Evolutionary conservation across 768 basidiomycete genomes (phyloP).

Genomic region (Dioszegia hungarica): DNA sequence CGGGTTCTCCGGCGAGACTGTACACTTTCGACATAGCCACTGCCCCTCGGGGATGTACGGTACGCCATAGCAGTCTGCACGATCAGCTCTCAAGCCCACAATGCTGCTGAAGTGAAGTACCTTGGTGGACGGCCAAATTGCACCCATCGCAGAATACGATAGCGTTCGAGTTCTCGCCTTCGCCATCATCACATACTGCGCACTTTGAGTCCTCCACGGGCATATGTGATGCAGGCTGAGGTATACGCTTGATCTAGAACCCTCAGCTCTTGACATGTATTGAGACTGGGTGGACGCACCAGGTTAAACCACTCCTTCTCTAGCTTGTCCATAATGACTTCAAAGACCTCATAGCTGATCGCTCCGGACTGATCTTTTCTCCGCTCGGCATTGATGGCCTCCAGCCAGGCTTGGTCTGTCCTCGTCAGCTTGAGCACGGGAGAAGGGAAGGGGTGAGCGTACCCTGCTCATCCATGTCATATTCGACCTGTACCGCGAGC

Average conservation of each 20-base stretch:
- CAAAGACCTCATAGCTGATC: slow-evolving; percentile 80
- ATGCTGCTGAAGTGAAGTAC: slow-evolving; percentile 50
- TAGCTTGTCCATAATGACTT: slow-evolving; percentile 92
- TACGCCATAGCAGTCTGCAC: slow-evolving; percentile 90
- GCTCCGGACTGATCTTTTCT: slow-evolving; percentile 63
- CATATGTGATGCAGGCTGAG: slow-evolving; percentile 77
- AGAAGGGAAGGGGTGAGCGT: slow-evolving; percentile 11
- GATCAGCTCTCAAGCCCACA: background rate
- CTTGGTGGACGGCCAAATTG: slow-evolving; percentile 98
- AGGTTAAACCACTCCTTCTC: slow-evolving; percentile 99
- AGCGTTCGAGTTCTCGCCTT: slow-evolving; percentile 97
- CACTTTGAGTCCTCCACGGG: slow-evolving; percentile 95
- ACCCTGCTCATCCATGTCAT: slow-evolving; percentile 99
- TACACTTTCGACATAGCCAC: slow-evolving; percentile 98
- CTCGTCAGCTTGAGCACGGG: background rate
- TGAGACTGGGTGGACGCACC: slow-evolving; percentile 52
- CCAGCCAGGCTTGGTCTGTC: slow-evolving; percentile 93
- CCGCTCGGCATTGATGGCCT: slow-evolving; percentile 72
- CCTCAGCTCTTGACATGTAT: background rate
- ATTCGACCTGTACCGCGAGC: slow-evolving; percentile 87
- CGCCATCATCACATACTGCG: slow-evolving; percentile 94
- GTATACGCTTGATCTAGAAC: slow-evolving; percentile 80
- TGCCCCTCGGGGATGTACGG: slow-evolving; percentile 99
- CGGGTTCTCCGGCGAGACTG: slow-evolving; percentile 91
- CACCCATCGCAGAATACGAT: slow-evolving; percentile 99